Conservation (phyloP, 495 filamentous ascomycete species). For the Tirmania nivea region DNA sequence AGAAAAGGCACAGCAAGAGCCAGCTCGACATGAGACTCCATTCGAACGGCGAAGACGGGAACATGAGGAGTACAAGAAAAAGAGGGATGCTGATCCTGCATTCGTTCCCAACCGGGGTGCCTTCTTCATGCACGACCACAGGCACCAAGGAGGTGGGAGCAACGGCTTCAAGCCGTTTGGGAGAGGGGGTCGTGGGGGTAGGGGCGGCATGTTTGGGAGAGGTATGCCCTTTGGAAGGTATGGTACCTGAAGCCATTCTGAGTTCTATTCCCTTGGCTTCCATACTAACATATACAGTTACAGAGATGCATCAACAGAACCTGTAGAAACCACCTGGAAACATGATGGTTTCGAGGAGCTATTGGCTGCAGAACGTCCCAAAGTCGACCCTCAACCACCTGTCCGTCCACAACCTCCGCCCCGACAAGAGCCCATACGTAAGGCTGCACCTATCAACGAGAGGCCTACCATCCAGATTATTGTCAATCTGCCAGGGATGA, state of each 20-base stretch:
- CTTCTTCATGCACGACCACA: slow-evolving; percentile 94
- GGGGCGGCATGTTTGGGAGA: slow-evolving; percentile 6
- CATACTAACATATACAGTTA: not conserved
- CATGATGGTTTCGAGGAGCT: not conserved
- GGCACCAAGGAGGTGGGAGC: slow-evolving; percentile 33
- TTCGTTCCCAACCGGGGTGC: slow-evolving; percentile 87
- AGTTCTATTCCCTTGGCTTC: too few species aligned
- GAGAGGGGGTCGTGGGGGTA: slow-evolving; percentile 29
- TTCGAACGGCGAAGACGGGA: slow-evolving; percentile 57
- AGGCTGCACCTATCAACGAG: not conserved
- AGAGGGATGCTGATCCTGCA: slow-evolving; percentile 70
- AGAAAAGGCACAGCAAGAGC: slow-evolving; percentile 17
- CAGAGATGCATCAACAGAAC: not conserved
- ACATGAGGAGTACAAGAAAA: slow-evolving; percentile 74
- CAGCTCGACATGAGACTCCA: slow-evolving; percentile 25
- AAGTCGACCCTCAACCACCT: not conserved
- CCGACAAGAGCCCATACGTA: not conserved
- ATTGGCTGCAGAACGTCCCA: not conserved
- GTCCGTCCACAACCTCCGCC: not conserved
- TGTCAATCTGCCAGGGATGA: slow-evolving; percentile 55
- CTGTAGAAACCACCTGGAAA: not conserved
- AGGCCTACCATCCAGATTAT: slow-evolving; percentile 43
- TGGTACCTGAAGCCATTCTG: not conserved
- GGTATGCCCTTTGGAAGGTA: slow-evolving; percentile 19
- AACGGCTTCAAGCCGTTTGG: slow-evolving; percentile 59